Conservation (phyloP, 768 basidiomycete genomes). For the Collybia sordida region DNA sequence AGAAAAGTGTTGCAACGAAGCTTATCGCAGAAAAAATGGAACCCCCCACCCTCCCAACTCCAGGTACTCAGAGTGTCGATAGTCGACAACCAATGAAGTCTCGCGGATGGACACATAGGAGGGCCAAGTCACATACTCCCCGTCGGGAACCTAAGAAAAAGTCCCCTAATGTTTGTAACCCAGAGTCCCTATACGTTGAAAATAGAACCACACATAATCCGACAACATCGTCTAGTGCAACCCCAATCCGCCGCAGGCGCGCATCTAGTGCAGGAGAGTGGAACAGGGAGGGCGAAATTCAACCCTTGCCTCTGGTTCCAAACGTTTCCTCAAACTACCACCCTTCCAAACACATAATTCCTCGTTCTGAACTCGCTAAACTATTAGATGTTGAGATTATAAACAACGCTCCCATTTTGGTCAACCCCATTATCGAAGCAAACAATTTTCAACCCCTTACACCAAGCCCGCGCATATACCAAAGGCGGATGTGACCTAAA, state of each 20-base stretch:
- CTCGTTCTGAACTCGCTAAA: conserved; percentile 21
- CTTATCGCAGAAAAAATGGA: conserved; percentile 61
- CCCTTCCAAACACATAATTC: conserved; percentile 21
- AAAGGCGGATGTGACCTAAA: too few relatives aligned
- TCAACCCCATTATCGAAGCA: too few relatives aligned
- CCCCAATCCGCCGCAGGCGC: conserved; percentile 32
- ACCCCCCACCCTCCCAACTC: conserved; percentile 29
- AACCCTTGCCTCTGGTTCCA: neutral
- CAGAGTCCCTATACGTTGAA: neutral
- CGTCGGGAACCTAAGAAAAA: conserved; percentile 7
- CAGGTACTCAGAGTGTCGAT: neutral
- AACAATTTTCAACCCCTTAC: too few relatives aligned
- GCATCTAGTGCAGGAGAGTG: conserved; percentile 49
- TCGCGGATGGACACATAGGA: conserved; percentile 24
- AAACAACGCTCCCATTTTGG: neutral
- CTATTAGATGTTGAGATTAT: conserved; percentile 15
- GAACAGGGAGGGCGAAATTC: conserved; percentile 8
- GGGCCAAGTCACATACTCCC: conserved; percentile 24
- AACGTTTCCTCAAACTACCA: conserved; percentile 1
- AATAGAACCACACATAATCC: neutral
- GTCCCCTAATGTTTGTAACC: conserved; percentile 10
- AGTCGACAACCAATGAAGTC: conserved; percentile 2
- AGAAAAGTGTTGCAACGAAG: conserved; percentile 68
- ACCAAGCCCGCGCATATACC: too few relatives aligned
- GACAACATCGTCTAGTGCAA: neutral